Conservation (phyloP, 2,329 filamentous ascomycete species). For the Achaetomium macrosporum region DNA sequence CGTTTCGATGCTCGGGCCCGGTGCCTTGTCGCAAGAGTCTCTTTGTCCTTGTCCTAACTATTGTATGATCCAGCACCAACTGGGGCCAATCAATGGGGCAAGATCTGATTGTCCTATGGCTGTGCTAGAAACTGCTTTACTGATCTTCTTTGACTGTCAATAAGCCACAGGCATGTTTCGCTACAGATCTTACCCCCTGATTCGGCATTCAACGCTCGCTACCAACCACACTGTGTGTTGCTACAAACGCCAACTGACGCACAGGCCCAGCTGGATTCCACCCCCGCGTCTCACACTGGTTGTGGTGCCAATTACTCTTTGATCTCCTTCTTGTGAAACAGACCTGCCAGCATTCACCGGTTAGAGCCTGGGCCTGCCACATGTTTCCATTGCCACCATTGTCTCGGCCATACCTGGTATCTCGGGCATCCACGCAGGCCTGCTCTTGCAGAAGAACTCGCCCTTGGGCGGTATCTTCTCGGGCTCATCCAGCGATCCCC, state of each 20-base stretch:
- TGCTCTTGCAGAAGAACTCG: slow-evolving; percentile 47
- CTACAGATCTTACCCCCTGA: neutral
- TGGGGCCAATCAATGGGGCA: neutral
- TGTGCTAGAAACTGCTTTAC: too few relatives aligned
- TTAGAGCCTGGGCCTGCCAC: neutral
- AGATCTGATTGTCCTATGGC: too few relatives aligned
- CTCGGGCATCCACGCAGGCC: slow-evolving; percentile 46
- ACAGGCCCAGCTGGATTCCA: neutral
- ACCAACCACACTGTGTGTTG: too few relatives aligned
- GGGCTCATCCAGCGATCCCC: slow-evolving; percentile 44
- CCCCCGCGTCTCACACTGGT: neutral
- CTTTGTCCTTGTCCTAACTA: neutral
- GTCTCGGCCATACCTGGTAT: slow-evolving; percentile 34
- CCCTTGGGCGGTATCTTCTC: slow-evolving; percentile 46
- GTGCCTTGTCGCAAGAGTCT: neutral
- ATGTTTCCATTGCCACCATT: neutral
- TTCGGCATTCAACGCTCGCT: neutral
- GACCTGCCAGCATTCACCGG: slow-evolving; percentile 25
- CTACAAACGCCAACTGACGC: too few relatives aligned
- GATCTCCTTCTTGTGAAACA: slow-evolving; percentile 42
- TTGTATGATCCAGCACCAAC: neutral
- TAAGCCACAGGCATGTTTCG: too few relatives aligned
- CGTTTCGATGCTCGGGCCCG: neutral
- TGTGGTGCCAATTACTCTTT: slow-evolving; percentile 31
- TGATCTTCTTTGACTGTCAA: too few relatives aligned